A percentile compares a stretch with the other conserved stretches of the same genome.
phyloP scores from a whole-genome alignment of 192 early-diverging fungal species.

The Pilaira anomala region DNA sequence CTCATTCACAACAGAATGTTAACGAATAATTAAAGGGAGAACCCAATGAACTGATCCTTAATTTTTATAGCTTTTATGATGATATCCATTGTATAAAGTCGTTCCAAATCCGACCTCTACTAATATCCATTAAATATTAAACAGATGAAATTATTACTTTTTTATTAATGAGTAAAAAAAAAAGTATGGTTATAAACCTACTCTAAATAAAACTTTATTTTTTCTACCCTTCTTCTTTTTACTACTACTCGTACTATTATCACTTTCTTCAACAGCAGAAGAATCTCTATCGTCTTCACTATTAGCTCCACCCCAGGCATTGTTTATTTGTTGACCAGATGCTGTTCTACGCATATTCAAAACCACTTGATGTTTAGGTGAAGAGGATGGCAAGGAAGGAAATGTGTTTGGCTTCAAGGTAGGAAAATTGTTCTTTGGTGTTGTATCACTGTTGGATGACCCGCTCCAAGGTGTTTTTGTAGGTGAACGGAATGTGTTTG shows the following conservation, averaged over 20 bases:
- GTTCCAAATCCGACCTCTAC: too few species aligned
- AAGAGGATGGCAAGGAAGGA: constrained; percentile 30
- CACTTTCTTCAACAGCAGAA: background rate
- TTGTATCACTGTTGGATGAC: constrained; percentile 18
- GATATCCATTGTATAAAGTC: too few species aligned
- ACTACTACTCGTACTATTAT: background rate
- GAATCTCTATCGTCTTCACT: background rate
- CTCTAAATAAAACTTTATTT: constrained; percentile 10
- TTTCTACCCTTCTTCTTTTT: constrained; percentile 15
- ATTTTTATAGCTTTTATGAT: too few species aligned
- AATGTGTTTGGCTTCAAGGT: constrained; percentile 19
- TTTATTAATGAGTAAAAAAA: too few species aligned
- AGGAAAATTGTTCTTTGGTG: background rate
- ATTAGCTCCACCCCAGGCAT: background rate
- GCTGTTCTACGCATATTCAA: constrained; percentile 28
- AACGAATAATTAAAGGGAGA: too few species aligned
- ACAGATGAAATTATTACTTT: too few species aligned
- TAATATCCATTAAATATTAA: too few species aligned
- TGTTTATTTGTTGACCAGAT: constrained; percentile 1
- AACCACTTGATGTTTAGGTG: constrained; percentile 27
- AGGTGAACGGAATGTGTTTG: constrained; percentile 20
- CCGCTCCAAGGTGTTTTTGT: constrained; percentile 16
- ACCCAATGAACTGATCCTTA: too few species aligned
- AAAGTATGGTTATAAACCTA: background rate
- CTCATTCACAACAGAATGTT: too few species aligned